These are phyloP conservation scores for Penicillium robsamsonii DNA, from an alignment of 495 filamentous ascomycete genomes.

Conservation along the genomic window DNA sequence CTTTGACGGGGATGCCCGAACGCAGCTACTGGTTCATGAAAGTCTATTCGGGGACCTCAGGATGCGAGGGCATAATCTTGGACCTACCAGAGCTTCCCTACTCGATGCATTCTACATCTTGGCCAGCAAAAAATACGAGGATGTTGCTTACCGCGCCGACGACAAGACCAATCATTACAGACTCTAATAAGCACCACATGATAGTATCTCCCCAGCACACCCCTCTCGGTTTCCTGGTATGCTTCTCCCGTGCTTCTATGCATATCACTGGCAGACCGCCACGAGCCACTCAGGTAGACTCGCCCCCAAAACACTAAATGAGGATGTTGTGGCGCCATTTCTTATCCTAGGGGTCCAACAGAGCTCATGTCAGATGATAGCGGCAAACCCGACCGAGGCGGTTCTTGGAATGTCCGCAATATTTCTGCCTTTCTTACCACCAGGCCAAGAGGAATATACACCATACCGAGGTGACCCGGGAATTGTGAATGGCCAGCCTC, in stretches of 20 bases:
- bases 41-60: slow-evolving; percentile 4
- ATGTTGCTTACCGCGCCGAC: background rate
- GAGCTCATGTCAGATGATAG: background rate
- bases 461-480: background rate
- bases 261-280: slow-evolving; percentile 27
- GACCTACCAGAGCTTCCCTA: background rate
- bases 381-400: background rate
- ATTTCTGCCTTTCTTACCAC: background rate
- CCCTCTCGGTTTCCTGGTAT: slow-evolving; percentile 1
- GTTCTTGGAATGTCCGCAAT: background rate
- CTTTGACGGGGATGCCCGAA: background rate
- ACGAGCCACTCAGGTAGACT: slow-evolving; percentile 7
- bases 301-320: background rate
- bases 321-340: slow-evolving; percentile 8
- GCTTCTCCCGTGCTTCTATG: slow-evolving; percentile 39
- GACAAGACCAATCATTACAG: background rate
- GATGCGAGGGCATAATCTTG: background rate
- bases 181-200: slow-evolving; percentile 15
- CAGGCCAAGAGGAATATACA: background rate
- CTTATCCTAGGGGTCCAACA: background rate
- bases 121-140: slow-evolving; percentile 5
- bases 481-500: slow-evolving; percentile 6
- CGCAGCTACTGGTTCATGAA: background rate
- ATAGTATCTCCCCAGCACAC: background rate
- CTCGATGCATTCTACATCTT: background rate